These are phyloP conservation scores for Pleurostoma richardsiae DNA, from an alignment of 2,329 filamentous ascomycete species.

Conservation along the genomic window DNA sequence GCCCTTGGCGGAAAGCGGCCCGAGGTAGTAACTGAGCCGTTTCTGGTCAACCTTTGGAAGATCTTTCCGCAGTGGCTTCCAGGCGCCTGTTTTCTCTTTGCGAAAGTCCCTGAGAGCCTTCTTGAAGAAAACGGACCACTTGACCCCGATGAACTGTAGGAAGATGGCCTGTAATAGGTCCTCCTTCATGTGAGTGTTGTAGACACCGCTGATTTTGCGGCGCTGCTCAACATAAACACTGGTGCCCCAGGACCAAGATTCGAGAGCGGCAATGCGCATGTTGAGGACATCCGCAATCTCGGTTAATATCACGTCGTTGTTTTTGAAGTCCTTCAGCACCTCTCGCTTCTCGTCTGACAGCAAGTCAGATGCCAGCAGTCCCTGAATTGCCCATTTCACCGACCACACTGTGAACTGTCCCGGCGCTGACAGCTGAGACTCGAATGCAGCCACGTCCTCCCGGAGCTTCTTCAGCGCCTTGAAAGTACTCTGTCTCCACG, in stretches of 20 bases:
- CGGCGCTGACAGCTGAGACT: slow-evolving; percentile 11
- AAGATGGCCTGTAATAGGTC: slow-evolving; percentile 40
- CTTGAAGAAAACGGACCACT: slow-evolving; percentile 27
- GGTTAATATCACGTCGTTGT: slow-evolving; percentile 23
- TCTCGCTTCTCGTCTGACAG: slow-evolving; percentile 31
- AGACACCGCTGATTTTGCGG: slow-evolving; percentile 39
- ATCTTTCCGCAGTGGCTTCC: slow-evolving; percentile 18
- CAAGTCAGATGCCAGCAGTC: slow-evolving; percentile 43
- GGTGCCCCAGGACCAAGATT: slow-evolving; percentile 31
- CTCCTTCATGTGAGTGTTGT: slow-evolving; percentile 50
- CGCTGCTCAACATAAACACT: slow-evolving; percentile 28
- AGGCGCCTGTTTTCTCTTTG: slow-evolving; percentile 5
- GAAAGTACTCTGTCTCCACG: slow-evolving; percentile 23
- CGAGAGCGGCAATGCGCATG: slow-evolving; percentile 31
- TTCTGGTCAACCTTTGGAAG: slow-evolving; percentile 26
- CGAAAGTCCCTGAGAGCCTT: slow-evolving; percentile 14
- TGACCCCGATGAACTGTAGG: slow-evolving; percentile 31
- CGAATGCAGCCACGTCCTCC: slow-evolving; percentile 29
- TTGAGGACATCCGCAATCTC: slow-evolving; percentile 40
- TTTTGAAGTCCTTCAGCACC: slow-evolving; percentile 23
- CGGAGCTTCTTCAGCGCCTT: slow-evolving; percentile 36
- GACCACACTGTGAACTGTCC: slow-evolving; percentile 32
- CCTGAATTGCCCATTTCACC: slow-evolving; percentile 39
- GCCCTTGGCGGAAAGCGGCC: slow-evolving; percentile 2
- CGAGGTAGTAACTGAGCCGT: slow-evolving; percentile 39